phyloP scores from a whole-genome alignment of 176 grass and related monocot genomes.

The Oryza brachyantha region DNA sequence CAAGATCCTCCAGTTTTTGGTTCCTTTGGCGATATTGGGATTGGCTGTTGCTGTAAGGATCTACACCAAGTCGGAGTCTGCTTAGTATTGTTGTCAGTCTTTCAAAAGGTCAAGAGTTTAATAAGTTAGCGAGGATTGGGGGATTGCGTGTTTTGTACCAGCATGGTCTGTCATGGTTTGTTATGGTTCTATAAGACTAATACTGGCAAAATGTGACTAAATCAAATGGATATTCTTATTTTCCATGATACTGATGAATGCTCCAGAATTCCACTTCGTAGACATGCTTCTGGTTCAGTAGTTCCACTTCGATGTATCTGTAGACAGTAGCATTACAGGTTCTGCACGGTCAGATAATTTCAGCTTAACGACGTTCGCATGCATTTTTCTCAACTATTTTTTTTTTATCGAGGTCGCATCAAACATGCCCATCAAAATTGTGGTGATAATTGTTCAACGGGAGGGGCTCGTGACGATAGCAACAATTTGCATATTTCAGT shows the following conservation, averaged over 20 bases:
- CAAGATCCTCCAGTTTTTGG: conserved; percentile 88
- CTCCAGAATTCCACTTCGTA: too few species aligned
- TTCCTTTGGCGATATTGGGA: conserved; percentile 74
- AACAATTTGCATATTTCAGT: background rate
- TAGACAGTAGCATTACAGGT: background rate
- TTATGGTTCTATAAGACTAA: conserved; percentile 12
- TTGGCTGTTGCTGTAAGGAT: conserved; percentile 69
- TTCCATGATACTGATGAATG: background rate
- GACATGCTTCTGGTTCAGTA: background rate
- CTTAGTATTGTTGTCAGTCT: conserved; percentile 10
- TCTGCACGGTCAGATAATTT: background rate
- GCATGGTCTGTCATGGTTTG: conserved; percentile 24
- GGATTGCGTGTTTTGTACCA: conserved; percentile 32
- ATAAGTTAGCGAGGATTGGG: conserved; percentile 40
- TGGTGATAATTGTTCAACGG: background rate
- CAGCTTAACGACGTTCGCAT: background rate
- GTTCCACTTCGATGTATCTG: too few species aligned
- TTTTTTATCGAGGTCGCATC: background rate
- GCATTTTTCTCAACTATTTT: background rate
- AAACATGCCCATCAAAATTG: background rate
- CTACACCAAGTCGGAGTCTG: conserved; percentile 79
- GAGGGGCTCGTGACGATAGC: background rate
- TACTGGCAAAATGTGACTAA: conserved; percentile 21
- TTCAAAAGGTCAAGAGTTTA: conserved; percentile 26
- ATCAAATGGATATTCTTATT: conserved; percentile 12